Base-by-base conservation (phyloP, 768 basidiomycete species). In the Suillus subaureus region DNA sequence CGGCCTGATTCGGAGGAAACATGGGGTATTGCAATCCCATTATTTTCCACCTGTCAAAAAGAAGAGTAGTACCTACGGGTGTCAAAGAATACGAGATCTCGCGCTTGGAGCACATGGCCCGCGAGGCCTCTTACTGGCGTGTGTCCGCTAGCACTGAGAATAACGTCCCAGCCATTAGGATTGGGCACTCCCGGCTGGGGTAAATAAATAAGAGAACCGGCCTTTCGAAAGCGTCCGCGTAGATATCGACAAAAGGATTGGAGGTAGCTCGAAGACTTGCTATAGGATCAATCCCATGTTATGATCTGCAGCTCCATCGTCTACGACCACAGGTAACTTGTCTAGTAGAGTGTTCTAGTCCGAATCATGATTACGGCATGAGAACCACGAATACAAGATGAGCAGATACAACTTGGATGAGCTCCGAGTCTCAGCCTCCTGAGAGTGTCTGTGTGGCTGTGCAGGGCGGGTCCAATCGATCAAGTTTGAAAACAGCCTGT, bases 121-220 rank as follows among this genome's bases (percentile, higher is more conserved):
- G n/a, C 28, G 51, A 57, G 13, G 21, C 21, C 39, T 56, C 72
- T 51, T 40, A 67, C 73, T 47, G 71, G 73, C 16, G 73, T 74
- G 54, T 68, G 74, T 13, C 69, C 69, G 57, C 73, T 69, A 61
- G 69, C 73, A 6, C 66, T 68, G 2, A 65, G 73, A 23, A 74
- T 74, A 33, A 64, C 71, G 57, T 71, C 73, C 67, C 73, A 74
- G 5, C 66, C 69, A 0, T 58, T 47, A 12, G 62, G 52, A 64
- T 65, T 72, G 2, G 64, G 42, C 3, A 69, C 51, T 2, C 42
- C 42, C 42, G 5, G 42, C 18, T 18, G 5, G 73, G 73, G 51
- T 71, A 73, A 15, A 67, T 66, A 26, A 74, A 74, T 54, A 70
- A 66, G n/a, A 73, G n/a, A 16, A 74, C 68, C 0, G 68, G 72